phyloP scores from a whole-genome alignment of 345 rosid genomes.

The Crucihimalaya himalaica region DNA sequence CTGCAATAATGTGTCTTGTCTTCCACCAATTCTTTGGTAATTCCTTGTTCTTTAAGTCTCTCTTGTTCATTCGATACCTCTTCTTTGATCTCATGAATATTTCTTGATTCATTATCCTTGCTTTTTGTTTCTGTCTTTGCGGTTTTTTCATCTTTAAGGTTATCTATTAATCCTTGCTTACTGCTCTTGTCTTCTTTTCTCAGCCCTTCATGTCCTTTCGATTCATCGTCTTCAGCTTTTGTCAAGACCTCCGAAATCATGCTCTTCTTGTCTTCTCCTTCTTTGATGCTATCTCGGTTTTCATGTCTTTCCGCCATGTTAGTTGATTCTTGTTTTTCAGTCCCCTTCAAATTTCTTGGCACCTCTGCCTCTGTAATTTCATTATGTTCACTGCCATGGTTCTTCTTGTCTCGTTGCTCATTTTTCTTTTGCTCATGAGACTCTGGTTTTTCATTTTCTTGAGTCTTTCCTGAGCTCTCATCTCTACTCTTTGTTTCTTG shows the following conservation, averaged over 20 bases:
- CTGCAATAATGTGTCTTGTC: not conserved
- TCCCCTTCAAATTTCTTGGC: not conserved
- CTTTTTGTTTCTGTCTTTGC: constrained; percentile 2
- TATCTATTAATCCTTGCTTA: not conserved
- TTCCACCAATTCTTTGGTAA: not conserved
- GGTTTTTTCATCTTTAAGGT: constrained; percentile 5
- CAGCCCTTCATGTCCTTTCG: not conserved
- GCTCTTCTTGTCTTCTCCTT: not conserved
- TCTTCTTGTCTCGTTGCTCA: constrained; percentile 12
- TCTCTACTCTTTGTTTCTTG: constrained; percentile 4
- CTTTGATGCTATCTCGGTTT: not conserved
- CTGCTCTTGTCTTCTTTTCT: not conserved
- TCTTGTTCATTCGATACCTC: constrained; percentile 9
- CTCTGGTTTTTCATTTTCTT: not conserved
- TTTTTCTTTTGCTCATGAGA: not conserved
- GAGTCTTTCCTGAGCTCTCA: constrained; percentile 9
- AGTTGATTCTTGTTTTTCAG: not conserved
- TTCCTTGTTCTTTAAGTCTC: constrained; percentile 14
- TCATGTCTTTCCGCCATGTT: not conserved
- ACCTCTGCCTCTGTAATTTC: not conserved
- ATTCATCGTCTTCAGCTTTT: constrained; percentile 5
- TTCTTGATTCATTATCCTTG: not conserved
- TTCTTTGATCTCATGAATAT: not conserved
- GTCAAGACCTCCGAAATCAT: not conserved
- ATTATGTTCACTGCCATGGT: not conserved